Percentiles rank a stretch among this genome's conserved stretches.
Evolutionary conservation across 768 basidiomycete species (phyloP).

Genomic region (Termitomyces eurrhizus): DNA sequence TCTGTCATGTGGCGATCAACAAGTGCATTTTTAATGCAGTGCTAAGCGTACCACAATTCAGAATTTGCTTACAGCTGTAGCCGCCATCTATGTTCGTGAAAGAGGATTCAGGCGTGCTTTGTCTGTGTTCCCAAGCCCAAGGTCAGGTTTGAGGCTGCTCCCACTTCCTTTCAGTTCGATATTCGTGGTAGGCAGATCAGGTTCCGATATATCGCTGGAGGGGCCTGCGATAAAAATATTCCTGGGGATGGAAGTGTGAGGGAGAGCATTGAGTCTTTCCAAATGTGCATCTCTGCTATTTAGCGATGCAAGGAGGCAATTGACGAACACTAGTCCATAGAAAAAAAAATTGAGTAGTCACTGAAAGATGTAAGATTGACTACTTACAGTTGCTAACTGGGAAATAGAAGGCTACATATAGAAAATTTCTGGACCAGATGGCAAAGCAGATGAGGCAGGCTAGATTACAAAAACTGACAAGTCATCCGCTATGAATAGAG

Average conservation of each 20-base stretch:
- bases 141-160: not conserved
- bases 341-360: not conserved
- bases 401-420: not conserved
- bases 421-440: not conserved
- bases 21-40: too few relatives aligned
- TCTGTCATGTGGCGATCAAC: too few relatives aligned
- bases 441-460: constrained; percentile 1
- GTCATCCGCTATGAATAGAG: not conserved
- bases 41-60: too few relatives aligned
- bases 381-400: not conserved
- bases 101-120: not conserved
- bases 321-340: not conserved
- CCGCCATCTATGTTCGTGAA: too few relatives aligned
- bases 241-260: not conserved
- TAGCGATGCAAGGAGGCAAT: not conserved
- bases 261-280: not conserved
- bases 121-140: not conserved
- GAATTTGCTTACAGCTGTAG: too few relatives aligned
- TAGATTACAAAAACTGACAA: not conserved
- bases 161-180: not conserved
- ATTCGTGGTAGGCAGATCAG: not conserved
- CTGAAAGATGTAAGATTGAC: not conserved
- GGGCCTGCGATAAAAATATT: not conserved
- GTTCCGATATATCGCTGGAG: not conserved
- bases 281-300: not conserved